Evolutionary conservation across 192 early-diverging fungal species (phyloP).

Genomic region (Chytriomyces confervae): DNA sequence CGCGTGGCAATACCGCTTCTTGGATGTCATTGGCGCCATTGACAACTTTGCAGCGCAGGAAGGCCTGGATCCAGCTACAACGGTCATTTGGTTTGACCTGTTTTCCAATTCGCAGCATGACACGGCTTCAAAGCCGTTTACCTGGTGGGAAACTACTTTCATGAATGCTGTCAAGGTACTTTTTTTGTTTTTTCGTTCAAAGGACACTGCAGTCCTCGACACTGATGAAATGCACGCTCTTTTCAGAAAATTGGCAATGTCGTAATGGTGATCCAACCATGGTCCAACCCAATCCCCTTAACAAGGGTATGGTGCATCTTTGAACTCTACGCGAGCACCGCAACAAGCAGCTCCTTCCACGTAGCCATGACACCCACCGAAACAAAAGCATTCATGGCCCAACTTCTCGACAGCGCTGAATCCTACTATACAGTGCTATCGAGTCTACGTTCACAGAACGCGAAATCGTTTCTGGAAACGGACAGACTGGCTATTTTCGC

Average conservation of each 20-base stretch:
- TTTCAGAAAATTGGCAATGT: conserved; percentile 34
- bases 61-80: conserved; percentile 8
- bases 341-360: conserved; percentile 33
- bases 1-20: conserved; percentile 41
- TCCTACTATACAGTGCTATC: neutral
- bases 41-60: conserved; percentile 5
- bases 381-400: neutral
- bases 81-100: conserved; percentile 44
- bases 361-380: conserved; percentile 19
- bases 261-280: conserved; percentile 37
- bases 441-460: neutral
- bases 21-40: conserved; percentile 41
- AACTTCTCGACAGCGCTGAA: neutral
- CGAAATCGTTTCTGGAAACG: neutral
- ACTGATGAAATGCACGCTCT: neutral
- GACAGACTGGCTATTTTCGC: neutral
- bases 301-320: conserved; percentile 43
- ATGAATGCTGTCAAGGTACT: conserved; percentile 32
- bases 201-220: neutral
- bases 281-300: conserved; percentile 37
- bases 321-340: conserved; percentile 31
- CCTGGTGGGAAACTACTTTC: conserved; percentile 47
- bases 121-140: conserved; percentile 23
- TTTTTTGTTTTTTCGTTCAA: neutral
- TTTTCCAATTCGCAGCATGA: conserved; percentile 46